A percentile compares a stretch with the other conserved stretches of the same genome.
Conservation (phyloP, 495 filamentous ascomycete genomes). For the Xylaria acuta region DNA sequence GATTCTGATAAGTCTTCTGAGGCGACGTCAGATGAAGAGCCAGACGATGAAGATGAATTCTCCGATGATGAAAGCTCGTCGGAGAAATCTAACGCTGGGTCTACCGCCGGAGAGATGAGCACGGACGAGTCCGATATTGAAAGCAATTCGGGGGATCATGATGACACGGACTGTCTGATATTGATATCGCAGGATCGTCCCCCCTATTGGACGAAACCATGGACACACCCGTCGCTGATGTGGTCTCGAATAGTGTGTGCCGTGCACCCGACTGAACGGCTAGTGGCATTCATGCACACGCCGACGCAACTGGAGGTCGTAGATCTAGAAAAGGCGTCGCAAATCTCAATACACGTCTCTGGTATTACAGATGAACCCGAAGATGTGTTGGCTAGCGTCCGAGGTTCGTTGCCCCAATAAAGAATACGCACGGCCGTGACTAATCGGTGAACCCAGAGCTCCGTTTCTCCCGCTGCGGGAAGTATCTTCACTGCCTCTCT, state of each 20-base stretch:
- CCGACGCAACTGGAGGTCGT: background rate
- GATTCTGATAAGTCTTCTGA: background rate
- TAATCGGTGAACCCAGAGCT: background rate
- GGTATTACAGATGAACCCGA: background rate
- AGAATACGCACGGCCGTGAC: background rate
- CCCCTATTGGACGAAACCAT: constrained; percentile 17
- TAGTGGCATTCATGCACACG: constrained; percentile 7
- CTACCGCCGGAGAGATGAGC: background rate
- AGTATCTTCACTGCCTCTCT: background rate
- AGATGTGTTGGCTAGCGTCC: background rate
- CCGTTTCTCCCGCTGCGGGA: constrained; percentile 10
- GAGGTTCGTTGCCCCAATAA: constrained; percentile 10
- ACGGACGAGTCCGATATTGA: constrained; percentile 17
- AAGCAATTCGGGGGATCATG: background rate
- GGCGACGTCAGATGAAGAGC: constrained; percentile 1
- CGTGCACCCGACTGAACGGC: background rate
- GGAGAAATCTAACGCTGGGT: background rate
- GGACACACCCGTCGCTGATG: background rate
- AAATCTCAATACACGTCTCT: background rate
- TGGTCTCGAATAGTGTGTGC: constrained; percentile 6
- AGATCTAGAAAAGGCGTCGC: background rate
- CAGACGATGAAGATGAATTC: constrained; percentile 9
- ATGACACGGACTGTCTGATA: constrained; percentile 14
- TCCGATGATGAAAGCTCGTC: constrained; percentile 9
- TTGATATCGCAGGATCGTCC: background rate